Evolutionary conservation across 2,329 filamentous ascomycete genomes (phyloP).

Genomic region (Cytospora paraplurivora): DNA sequence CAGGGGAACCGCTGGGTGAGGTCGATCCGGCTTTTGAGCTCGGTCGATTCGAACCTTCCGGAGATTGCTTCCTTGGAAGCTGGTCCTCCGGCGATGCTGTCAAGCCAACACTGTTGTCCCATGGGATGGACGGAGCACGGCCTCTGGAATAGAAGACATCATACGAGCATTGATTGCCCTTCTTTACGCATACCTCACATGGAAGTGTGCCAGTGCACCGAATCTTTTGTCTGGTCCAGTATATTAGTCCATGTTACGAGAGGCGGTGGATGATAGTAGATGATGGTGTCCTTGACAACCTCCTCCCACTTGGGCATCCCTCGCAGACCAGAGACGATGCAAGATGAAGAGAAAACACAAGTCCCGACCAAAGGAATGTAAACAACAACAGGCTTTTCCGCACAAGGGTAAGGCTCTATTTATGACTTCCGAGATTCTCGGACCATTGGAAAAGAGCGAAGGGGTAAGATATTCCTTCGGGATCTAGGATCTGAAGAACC

Average conservation of each 20-base stretch:
- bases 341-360: too few relatives aligned
- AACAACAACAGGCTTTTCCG: too few relatives aligned
- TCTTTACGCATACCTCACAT: constrained; percentile 40
- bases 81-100: constrained; percentile 22
- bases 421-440: background rate
- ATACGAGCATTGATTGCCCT: constrained; percentile 47
- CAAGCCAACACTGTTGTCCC: constrained; percentile 6
- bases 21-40: constrained; percentile 2
- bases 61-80: background rate
- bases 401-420: too few relatives aligned
- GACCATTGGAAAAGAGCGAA: background rate
- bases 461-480: background rate
- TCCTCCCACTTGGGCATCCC: too few relatives aligned
- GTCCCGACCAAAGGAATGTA: too few relatives aligned
- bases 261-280: too few relatives aligned
- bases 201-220: constrained; percentile 44
- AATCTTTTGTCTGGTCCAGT: constrained; percentile 39
- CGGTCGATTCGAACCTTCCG: background rate
- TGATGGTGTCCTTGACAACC: too few relatives aligned
- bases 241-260: background rate
- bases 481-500: background rate
- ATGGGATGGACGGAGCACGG: constrained; percentile 43
- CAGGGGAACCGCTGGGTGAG: constrained; percentile 46
- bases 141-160: constrained; percentile 52
- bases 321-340: too few relatives aligned